A percentile compares a stretch with the other conserved stretches of the same genome.
Evolutionary conservation across 108 stramenopile genomes (phyloP).

Genomic region (Cyclotella atomus): DNA sequence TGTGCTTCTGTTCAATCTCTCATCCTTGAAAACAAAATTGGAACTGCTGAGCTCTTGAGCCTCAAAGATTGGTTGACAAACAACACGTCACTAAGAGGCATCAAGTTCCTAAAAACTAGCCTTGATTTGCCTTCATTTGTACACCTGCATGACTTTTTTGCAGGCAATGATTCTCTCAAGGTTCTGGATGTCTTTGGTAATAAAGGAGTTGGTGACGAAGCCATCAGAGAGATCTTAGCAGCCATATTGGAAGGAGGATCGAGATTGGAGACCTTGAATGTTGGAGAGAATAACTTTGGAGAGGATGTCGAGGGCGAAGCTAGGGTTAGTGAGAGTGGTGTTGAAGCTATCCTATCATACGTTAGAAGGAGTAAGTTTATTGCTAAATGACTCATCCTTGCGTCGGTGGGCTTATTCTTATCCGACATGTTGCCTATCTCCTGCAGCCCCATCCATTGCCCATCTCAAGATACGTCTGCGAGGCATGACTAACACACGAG

Average conservation of each 20-base stretch:
- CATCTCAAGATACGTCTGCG: slow-evolving; percentile 21
- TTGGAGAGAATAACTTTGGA: slow-evolving; percentile 24
- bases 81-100: slow-evolving; percentile 31
- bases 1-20: slow-evolving; percentile 31
- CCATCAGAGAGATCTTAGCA: slow-evolving; percentile 12
- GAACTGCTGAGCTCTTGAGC: slow-evolving; percentile 25
- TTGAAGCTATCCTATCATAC: slow-evolving; percentile 21
- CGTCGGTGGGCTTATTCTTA: no score
- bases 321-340: slow-evolving; percentile 23
- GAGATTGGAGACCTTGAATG: slow-evolving; percentile 31
- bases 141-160: slow-evolving; percentile 18
- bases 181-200: slow-evolving; percentile 32
- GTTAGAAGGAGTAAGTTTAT: slow-evolving; percentile 29
- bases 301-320: slow-evolving; percentile 6
- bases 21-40: slow-evolving; percentile 31
- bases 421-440: background rate
- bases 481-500: slow-evolving; percentile 18
- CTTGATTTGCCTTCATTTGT: slow-evolving; percentile 15
- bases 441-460: slow-evolving; percentile 22
- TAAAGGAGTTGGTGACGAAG: slow-evolving; percentile 17
- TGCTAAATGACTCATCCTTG: no score
- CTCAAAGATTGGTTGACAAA: slow-evolving; percentile 22
- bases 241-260: slow-evolving; percentile 18
- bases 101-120: slow-evolving; percentile 29
- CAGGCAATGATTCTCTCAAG: slow-evolving; percentile 18